Evolutionary conservation across 2,329 filamentous ascomycete species (phyloP).

Genomic region (Fusarium kyushuense): DNA sequence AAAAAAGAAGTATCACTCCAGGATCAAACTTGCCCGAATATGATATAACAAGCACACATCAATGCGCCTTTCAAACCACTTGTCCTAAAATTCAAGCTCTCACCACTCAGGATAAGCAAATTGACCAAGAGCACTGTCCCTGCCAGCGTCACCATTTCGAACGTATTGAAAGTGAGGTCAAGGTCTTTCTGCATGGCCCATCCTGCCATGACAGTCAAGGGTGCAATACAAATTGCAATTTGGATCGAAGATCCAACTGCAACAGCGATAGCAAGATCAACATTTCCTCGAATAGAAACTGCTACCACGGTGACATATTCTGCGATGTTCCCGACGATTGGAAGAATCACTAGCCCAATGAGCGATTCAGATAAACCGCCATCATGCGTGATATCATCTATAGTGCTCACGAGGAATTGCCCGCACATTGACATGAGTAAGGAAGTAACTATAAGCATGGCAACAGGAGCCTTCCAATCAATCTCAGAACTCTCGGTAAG

Average conservation of each 20-base stretch:
- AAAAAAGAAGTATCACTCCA: too few relatives aligned
- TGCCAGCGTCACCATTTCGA: constrained; percentile 80
- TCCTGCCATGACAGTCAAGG: constrained; percentile 70
- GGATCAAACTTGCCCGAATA: constrained; percentile 59
- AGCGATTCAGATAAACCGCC: constrained; percentile 66
- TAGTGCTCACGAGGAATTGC: constrained; percentile 70
- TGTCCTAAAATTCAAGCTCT: constrained; percentile 72
- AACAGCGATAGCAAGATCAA: constrained; percentile 71
- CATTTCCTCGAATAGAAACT: constrained; percentile 69
- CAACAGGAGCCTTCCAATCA: constrained; percentile 56
- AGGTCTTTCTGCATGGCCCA: constrained; percentile 68
- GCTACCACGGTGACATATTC: constrained; percentile 71
- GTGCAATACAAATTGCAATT: constrained; percentile 71
- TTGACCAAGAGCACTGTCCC: constrained; percentile 78
- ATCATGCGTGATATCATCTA: constrained; percentile 64
- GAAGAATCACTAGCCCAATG: constrained; percentile 72
- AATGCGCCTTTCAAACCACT: constrained; percentile 64
- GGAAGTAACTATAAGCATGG: constrained; percentile 65
- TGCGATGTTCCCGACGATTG: constrained; percentile 71
- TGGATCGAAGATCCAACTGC: constrained; percentile 71
- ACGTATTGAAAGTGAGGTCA: constrained; percentile 78
- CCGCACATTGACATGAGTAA: constrained; percentile 68
- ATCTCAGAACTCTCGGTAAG: background rate
- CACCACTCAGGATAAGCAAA: constrained; percentile 77
- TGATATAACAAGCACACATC: constrained; percentile 65